These are phyloP conservation scores for Phialophora expanda DNA, from an alignment of 2,329 filamentous ascomycete genomes.

Conservation along the genomic window DNA sequence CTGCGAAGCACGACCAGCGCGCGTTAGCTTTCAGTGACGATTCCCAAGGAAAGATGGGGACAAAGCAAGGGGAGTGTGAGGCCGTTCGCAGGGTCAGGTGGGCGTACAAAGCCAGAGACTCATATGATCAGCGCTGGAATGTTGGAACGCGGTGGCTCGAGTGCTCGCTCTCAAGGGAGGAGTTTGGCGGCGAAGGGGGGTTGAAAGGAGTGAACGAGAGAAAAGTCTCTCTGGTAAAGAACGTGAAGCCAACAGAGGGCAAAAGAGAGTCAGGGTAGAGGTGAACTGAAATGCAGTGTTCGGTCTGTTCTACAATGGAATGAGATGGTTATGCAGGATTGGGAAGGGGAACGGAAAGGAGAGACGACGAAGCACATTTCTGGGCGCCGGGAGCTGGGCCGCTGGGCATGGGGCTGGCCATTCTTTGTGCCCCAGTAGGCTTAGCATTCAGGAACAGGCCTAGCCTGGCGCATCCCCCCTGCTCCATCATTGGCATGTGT, in stretches of 20 bases:
- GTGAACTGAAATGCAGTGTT: slow-evolving; percentile 17
- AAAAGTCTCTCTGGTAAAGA: slow-evolving; percentile 40
- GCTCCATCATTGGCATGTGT: slow-evolving; percentile 15
- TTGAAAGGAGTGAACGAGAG: slow-evolving; percentile 41
- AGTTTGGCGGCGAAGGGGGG: slow-evolving; percentile 21
- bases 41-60: slow-evolving; percentile 18
- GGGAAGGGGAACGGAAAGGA: slow-evolving; percentile 17
- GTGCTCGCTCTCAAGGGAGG: slow-evolving; percentile 5
- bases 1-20: slow-evolving; percentile 25
- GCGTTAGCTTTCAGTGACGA: slow-evolving; percentile 27
- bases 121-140: slow-evolving; percentile 40
- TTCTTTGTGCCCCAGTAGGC: slow-evolving; percentile 15
- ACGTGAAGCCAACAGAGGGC: slow-evolving; percentile 38
- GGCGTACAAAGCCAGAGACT: slow-evolving; percentile 39
- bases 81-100: slow-evolving; percentile 32
- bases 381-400: slow-evolving; percentile 21
- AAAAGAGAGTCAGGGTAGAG: slow-evolving; percentile 32
- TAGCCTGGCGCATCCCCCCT: slow-evolving; percentile 15
- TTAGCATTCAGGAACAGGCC: slow-evolving; percentile 31
- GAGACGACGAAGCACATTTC: slow-evolving; percentile 17
- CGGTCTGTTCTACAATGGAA: slow-evolving; percentile 16
- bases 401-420: not conserved
- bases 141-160: slow-evolving; percentile 25
- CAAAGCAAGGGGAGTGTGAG: slow-evolving; percentile 26
- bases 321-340: slow-evolving; percentile 17